These are phyloP conservation scores for Aspergillus ibericus DNA, from an alignment of 2,329 filamentous ascomycete species.

Conservation along the genomic window DNA sequence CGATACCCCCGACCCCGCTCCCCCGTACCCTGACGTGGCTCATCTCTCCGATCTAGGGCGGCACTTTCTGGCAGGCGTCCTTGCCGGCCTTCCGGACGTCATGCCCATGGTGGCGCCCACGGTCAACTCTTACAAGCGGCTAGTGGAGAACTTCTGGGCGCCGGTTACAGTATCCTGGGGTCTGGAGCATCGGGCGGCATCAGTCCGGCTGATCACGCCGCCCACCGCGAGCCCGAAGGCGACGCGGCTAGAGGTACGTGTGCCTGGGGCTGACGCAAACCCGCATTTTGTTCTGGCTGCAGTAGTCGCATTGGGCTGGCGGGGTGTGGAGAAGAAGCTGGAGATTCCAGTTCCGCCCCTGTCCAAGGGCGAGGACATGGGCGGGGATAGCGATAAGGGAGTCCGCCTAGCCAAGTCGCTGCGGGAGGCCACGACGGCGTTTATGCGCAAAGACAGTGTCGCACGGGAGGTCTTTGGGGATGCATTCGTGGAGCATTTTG, in stretches of 20 bases:
- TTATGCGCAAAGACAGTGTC: constrained; percentile 75
- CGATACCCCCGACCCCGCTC: constrained; percentile 67
- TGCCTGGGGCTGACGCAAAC: constrained; percentile 92
- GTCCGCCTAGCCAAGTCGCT: constrained; percentile 78
- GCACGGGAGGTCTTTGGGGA: constrained; percentile 94
- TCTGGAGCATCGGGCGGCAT: constrained; percentile 89
- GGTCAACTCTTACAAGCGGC: constrained; percentile 95
- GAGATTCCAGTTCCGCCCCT: constrained; percentile 79
- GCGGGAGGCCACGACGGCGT: constrained; percentile 77
- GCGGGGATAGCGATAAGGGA: constrained; percentile 68
- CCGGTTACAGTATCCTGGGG: constrained; percentile 98
- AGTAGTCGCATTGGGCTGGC: constrained; percentile 83
- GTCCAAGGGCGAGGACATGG: constrained; percentile 80
- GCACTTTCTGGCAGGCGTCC: constrained; percentile 86
- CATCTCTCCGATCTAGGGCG: constrained; percentile 84
- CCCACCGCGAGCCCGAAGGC: constrained; percentile 81
- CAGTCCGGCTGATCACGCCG: constrained; percentile 83
- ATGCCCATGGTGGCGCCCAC: constrained; percentile 96
- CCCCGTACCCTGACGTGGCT: constrained; percentile 72
- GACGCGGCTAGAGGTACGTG: constrained; percentile 88
- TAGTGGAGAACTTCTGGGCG: constrained; percentile 99
- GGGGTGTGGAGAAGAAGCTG: constrained; percentile 89
- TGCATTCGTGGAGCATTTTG: constrained; percentile 93
- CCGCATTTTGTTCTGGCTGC: constrained; percentile 83
- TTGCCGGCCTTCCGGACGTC: constrained; percentile 86